Evolutionary conservation across 257 asterid genomes (phyloP).

Genomic region (Przewalskia tangutica): DNA sequence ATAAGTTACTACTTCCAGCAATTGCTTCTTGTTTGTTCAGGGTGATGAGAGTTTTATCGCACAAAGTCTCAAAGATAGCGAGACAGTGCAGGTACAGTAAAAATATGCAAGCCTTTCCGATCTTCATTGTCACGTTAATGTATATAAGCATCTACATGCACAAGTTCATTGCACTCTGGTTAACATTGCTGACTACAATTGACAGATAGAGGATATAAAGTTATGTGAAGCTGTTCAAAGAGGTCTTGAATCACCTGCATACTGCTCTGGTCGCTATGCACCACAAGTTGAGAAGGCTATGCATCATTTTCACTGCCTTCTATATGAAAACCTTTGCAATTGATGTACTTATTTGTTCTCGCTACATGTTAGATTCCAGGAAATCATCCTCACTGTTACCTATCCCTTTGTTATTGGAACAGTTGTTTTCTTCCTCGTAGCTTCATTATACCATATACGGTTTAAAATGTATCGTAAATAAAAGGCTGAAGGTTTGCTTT

Average conservation of each 20-base stretch:
- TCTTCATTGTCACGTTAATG: background rate
- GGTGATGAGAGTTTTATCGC: conserved; percentile 33
- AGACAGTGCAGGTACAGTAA: conserved; percentile 57
- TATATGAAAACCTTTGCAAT: conserved; percentile 32
- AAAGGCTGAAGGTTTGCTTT: no score
- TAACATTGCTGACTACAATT: background rate
- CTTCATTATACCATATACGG: background rate
- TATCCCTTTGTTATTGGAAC: background rate
- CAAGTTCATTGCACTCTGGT: background rate
- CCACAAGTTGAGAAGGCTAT: conserved; percentile 76
- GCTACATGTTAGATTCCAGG: background rate
- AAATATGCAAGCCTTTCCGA: background rate
- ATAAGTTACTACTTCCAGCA: background rate
- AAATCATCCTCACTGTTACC: background rate
- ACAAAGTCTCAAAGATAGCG: conserved; percentile 49
- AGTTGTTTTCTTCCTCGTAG: background rate
- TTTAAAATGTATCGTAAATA: no score
- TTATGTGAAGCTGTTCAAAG: conserved; percentile 55
- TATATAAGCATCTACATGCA: no score
- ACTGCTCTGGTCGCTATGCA: conserved; percentile 50
- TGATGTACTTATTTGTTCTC: background rate
- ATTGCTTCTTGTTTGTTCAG: conserved; percentile 21
- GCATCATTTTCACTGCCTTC: conserved; percentile 76
- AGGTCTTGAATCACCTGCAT: conserved; percentile 79
- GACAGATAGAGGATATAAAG: conserved; percentile 57